Evolutionary conservation across 2,329 filamentous ascomycete species (phyloP), one percentile per base, ranked within the genome.

Genomic region (Phialophora macrospora): DNA sequence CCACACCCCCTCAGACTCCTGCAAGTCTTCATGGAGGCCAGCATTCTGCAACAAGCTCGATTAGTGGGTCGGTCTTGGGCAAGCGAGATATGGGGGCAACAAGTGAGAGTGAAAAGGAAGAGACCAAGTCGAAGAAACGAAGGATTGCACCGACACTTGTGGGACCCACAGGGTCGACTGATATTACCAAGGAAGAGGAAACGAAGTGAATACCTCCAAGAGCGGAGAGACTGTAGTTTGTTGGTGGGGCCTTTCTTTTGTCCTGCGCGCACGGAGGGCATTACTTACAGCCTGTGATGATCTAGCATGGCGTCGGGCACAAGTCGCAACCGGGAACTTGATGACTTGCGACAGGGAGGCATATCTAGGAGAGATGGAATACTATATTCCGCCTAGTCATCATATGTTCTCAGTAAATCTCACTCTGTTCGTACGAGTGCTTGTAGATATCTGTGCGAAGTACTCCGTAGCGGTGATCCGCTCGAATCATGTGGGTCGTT

Each of bases 1-100:
- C 91, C 44, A 97, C 94, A 7, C 94, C 95, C 2, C 95, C 94
- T 0, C 90, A 96, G 76, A 98, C 94, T 2, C 94, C 94, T 5
- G 80, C 85, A 65, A 78, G 80, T 34, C 75, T 77, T 4, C 77
- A 75, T 26, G 76, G 77, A 63, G 68, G 71, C 12, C 65, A 68
- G 5, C 84, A 87, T 58, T 87, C 85, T 72, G 83, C 85, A 4
- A 81, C 82, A 52, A 84, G 81, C 69, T 81, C 81, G n/a, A 77
- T 82, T 30, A 83, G 80, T 69, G 80, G 80, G 28, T 87, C 83
- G 63, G 82, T 85, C 1, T 73, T 83, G n/a, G 81, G 83, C 0
- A 85, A 86, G 73, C 76, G 84, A 67, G 81, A 84, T 62, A 70
- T 76, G 9, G 73, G 73, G 4, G 72, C 76, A 11, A 71, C 76